phyloP scores from a whole-genome alignment of 2,329 filamentous ascomycete species.

The Sordariomycetes sp. region DNA sequence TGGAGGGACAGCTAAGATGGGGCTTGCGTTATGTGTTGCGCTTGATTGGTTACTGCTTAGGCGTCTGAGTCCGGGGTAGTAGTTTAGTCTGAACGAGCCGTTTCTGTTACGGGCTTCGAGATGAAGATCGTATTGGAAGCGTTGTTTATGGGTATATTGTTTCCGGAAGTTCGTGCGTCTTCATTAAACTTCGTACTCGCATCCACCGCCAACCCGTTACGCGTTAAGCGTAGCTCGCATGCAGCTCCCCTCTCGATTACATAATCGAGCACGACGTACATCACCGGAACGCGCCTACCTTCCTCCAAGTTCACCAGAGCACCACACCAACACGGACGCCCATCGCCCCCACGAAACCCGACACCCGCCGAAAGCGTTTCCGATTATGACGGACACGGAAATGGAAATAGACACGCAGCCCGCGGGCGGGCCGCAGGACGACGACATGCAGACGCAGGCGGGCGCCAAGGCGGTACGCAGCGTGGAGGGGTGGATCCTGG shows the following conservation, averaged over 20 bases:
- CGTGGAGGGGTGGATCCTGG: constrained; percentile 82
- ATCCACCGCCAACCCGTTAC: too few species aligned
- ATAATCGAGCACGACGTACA: too few species aligned
- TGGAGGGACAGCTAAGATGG: constrained; percentile 17
- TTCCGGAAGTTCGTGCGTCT: background rate
- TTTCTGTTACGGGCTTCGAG: background rate
- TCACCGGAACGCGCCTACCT: too few species aligned
- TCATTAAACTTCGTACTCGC: too few species aligned
- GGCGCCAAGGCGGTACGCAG: constrained; percentile 73
- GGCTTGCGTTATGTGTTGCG: background rate
- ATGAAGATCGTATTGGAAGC: background rate
- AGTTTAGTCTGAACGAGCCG: background rate
- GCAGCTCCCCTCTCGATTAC: too few species aligned
- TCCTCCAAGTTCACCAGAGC: background rate
- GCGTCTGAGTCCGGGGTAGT: background rate
- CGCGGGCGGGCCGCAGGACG: constrained; percentile 36
- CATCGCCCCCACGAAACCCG: background rate
- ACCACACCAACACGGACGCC: background rate
- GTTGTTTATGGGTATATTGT: background rate
- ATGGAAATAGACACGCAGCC: constrained; percentile 28
- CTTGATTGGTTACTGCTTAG: background rate
- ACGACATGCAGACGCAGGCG: constrained; percentile 59
- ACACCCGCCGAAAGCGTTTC: background rate
- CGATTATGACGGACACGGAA: constrained; percentile 37
- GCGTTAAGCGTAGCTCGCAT: too few species aligned